Evolutionary conservation across 106 monocot species (phyloP), one percentile per base, ranked within the genome.

Genomic region (Narthecium ossifragum): DNA sequence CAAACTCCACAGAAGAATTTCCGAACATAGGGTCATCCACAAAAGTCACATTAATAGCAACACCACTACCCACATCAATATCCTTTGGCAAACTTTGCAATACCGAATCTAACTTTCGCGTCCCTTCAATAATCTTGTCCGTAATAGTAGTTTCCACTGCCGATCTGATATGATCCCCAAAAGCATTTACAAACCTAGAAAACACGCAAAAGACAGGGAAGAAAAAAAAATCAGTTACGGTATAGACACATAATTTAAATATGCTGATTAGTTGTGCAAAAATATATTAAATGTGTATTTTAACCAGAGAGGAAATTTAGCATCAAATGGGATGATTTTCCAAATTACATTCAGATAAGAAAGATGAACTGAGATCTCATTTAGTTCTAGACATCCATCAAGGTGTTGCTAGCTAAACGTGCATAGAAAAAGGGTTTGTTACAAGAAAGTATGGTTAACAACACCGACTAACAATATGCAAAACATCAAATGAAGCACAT

Each of bases 161-260:
- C 46, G 80, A 71, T 62, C 83, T 73, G 26, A 98, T 98, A 28
- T 82, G 68, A 60, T 79, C 78, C 56, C 75, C 72, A 45, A 98
- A 98, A 53, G 98, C 98, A 77, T 81, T 68, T 50, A 87, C 59
- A 46, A 98, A 87, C 71, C 98, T 98, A 82, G 25, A 64, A 18
- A 32, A 37, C n/a, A 57, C 21, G 22, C 45, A 49, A 10, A 43
- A 40, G 57, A 40, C 28, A 34, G 34, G 34, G 36, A 37, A 14
- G 6, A 28, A n/a, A n/a, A n/a, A n/a, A n/a, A n/a, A n/a, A n/a
- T n/a, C n/a, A n/a, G n/a, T n/a, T n/a, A n/a, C n/a, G n/a, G n/a
- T n/a, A n/a, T n/a, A n/a, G n/a, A n/a, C n/a, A n/a, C n/a, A n/a
- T n/a, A n/a, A n/a, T n/a, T n/a, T n/a, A n/a, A n/a, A n/a, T n/a